phyloP scores from a whole-genome alignment of 1,284 basidiomycete species.

The Fomitopsis schrenkii region DNA sequence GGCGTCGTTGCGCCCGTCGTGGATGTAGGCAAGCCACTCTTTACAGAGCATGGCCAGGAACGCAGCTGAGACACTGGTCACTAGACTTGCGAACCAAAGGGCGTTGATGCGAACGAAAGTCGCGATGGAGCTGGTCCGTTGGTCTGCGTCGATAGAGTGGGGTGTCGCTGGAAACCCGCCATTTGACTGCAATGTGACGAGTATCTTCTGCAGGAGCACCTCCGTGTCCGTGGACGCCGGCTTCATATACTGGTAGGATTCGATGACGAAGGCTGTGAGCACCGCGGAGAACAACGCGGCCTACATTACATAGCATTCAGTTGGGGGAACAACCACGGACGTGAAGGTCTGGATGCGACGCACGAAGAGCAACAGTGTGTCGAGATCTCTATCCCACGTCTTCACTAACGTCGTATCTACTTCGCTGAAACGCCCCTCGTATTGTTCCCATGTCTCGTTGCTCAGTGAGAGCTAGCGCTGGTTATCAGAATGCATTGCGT shows the following conservation, averaged over 20 bases:
- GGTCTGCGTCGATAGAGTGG: not conserved
- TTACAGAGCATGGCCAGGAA: constrained; percentile 2
- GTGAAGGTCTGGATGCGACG: not conserved
- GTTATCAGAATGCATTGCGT: not conserved
- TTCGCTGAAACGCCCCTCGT: not conserved
- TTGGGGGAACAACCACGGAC: not conserved
- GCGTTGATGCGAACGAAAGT: not conserved
- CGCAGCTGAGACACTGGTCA: not conserved
- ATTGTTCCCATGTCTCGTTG: not conserved
- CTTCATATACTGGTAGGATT: constrained; percentile 17
- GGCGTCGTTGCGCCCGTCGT: constrained; percentile 4
- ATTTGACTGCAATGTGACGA: constrained; percentile 7
- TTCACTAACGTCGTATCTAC: not conserved
- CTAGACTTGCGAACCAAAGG: constrained; percentile 3
- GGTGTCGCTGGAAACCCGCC: not conserved
- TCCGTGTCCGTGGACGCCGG: constrained; percentile 11
- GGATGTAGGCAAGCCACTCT: constrained; percentile 11
- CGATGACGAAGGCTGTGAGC: constrained; percentile 22
- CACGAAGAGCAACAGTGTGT: constrained; percentile 2
- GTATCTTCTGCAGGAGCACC: constrained; percentile 11
- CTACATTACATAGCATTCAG: constrained; percentile 4
- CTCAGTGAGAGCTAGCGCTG: not conserved
- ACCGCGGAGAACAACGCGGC: constrained; percentile 26
- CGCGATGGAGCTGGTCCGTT: not conserved
- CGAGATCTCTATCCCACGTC: not conserved